Percentiles rank a stretch among this genome's conserved stretches.
phyloP scores from a whole-genome alignment of 176 grass and related monocot species.

The Chloris gayana region DNA sequence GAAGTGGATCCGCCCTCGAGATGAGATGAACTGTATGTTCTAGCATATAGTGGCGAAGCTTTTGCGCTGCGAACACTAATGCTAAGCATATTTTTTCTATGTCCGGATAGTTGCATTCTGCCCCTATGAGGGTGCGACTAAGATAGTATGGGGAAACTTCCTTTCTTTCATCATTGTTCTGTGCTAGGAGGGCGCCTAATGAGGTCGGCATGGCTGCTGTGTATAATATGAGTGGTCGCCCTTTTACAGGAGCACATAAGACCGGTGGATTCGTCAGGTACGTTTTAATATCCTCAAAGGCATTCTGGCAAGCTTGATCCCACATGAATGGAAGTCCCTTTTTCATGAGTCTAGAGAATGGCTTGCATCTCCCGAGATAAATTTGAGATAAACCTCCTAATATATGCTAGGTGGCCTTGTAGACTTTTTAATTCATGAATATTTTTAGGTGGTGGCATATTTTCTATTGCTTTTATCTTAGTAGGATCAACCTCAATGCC shows the following conservation, averaged over 20 bases:
- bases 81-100: too few relatives aligned
- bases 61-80: too few relatives aligned
- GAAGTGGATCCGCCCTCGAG: not conserved
- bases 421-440: not conserved
- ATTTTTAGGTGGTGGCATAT: not conserved
- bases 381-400: not conserved
- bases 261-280: not conserved
- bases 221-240: not conserved
- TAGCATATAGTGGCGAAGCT: too few relatives aligned
- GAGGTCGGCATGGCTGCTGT: not conserved
- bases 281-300: not conserved
- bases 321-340: too few relatives aligned
- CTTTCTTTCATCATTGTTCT: constrained; percentile 3
- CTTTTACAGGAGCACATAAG: not conserved
- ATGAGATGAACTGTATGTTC: too few relatives aligned
- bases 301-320: too few relatives aligned
- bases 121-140: too few relatives aligned
- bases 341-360: too few relatives aligned
- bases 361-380: too few relatives aligned
- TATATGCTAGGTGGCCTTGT: not conserved
- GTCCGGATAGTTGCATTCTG: too few relatives aligned
- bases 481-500: not conserved
- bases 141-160: not conserved
- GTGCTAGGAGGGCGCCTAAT: not conserved
- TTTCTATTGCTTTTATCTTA: not conserved